phyloP scores from a whole-genome alignment of 192 early-diverging fungal species.

The Phycomyces blakesleeanus region DNA sequence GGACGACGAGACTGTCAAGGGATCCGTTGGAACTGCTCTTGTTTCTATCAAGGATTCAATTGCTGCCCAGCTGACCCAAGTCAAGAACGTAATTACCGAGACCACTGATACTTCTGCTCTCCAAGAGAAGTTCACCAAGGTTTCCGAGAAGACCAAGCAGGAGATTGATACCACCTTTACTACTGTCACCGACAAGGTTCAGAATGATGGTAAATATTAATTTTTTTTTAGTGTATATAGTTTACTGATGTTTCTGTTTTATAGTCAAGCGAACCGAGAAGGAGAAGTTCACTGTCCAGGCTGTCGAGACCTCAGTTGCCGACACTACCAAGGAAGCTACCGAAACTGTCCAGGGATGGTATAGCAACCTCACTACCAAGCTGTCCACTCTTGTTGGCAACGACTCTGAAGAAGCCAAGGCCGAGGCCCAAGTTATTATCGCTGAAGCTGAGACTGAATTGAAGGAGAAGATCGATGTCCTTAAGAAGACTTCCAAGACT shows the following conservation, averaged over 20 bases:
- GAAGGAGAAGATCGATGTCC: constrained; percentile 1
- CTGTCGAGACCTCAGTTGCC: neutral
- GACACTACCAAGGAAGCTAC: constrained; percentile 7
- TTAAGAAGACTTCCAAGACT: neutral
- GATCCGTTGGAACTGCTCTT: neutral
- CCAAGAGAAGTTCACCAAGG: neutral
- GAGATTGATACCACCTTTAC: constrained; percentile 9
- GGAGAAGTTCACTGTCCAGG: constrained; percentile 1
- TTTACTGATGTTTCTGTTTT: neutral
- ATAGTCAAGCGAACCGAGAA: neutral
- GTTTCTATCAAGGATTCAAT: too few relatives aligned
- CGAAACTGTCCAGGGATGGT: constrained; percentile 11
- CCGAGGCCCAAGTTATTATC: neutral
- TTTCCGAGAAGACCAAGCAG: constrained; percentile 4
- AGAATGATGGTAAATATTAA: constrained; percentile 4
- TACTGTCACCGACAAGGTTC: too few relatives aligned
- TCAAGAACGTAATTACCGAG: constrained; percentile 4
- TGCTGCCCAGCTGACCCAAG: constrained; percentile 2
- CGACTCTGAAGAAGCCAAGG: constrained; percentile 7
- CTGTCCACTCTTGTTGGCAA: neutral
- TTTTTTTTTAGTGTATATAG: neutral
- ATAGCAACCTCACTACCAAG: neutral
- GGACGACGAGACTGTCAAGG: constrained; percentile 6
- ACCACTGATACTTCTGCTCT: constrained; percentile 2
- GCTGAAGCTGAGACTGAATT: constrained; percentile 16